A percentile compares a stretch with the other conserved stretches of the same genome.
phyloP scores from a whole-genome alignment of 164 flowering plant species.

The Cinnamomum micranthum region DNA sequence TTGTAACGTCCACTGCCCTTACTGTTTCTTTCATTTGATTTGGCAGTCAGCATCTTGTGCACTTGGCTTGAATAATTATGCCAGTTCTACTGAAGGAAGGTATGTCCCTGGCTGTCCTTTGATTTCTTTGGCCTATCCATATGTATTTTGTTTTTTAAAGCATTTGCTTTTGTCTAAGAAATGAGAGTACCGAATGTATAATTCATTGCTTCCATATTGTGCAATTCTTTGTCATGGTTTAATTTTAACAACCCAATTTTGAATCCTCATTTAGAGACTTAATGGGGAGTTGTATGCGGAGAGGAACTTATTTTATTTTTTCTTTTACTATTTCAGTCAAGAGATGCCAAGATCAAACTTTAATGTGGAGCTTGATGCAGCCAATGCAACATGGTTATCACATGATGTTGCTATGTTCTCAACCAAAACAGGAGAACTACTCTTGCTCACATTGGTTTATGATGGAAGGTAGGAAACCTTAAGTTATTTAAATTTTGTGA shows the following conservation, averaged over 20 bases:
- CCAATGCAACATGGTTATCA: slow-evolving; percentile 78
- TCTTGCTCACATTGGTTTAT: slow-evolving; percentile 72
- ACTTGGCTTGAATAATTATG: slow-evolving; percentile 76
- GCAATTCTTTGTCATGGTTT: neutral
- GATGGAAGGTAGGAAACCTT: slow-evolving; percentile 73
- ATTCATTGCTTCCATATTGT: neutral
- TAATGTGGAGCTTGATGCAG: slow-evolving; percentile 92
- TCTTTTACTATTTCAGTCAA: slow-evolving; percentile 47
- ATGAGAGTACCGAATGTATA: neutral
- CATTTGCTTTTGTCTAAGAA: neutral
- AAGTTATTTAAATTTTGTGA: no score
- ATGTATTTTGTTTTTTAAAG: neutral
- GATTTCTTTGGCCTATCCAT: neutral
- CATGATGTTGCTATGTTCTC: slow-evolving; percentile 90
- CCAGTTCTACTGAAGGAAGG: slow-evolving; percentile 71
- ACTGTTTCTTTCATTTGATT: neutral
- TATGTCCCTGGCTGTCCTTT: slow-evolving; percentile 22
- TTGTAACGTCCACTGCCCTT: neutral
- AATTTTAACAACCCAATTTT: neutral
- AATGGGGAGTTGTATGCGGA: no score
- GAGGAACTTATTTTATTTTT: neutral
- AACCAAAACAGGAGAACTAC: slow-evolving; percentile 88
- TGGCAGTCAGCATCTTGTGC: slow-evolving; percentile 79
- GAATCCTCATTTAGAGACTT: neutral
- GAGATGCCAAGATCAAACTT: slow-evolving; percentile 81